A percentile compares a stretch with the other conserved stretches of the same genome.
Evolutionary conservation across 768 basidiomycete genomes (phyloP).

Genomic region (Lentinus brumalis): DNA sequence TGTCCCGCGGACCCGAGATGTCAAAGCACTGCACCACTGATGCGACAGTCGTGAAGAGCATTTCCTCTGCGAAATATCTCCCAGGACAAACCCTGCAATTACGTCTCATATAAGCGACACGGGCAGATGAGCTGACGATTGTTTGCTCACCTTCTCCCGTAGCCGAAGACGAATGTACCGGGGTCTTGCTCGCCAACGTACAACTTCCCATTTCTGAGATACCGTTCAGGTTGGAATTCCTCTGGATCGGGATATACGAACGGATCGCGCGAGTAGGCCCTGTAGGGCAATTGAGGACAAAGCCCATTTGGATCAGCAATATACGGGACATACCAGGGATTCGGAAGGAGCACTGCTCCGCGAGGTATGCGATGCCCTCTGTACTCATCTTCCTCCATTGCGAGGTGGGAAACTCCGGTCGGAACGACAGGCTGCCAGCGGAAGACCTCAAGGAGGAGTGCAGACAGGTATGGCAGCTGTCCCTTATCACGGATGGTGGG

Average conservation of each 20-base stretch:
- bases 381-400: conserved; percentile 29
- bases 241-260: conserved; percentile 45
- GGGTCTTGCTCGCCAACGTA: conserved; percentile 5
- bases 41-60: not conserved
- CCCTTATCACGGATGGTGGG: conserved; percentile 25
- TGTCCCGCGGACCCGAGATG: no score
- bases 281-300: conserved; percentile 18
- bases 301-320: not conserved
- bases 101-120: not conserved
- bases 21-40: not conserved
- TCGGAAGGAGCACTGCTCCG: conserved; percentile 25
- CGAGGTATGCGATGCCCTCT: conserved; percentile 28
- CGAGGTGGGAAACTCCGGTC: conserved; percentile 25
- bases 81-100: not conserved
- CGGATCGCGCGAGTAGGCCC: conserved; percentile 55
- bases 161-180: conserved; percentile 25
- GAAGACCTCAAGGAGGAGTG: conserved; percentile 25
- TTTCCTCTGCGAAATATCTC: not conserved
- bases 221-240: conserved; percentile 51
- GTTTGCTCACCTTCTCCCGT: conserved; percentile 16
- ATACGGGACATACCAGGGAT: conserved; percentile 10
- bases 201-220: conserved; percentile 30
- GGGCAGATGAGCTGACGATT: not conserved
- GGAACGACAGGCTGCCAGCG: conserved; percentile 39
- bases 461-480: conserved; percentile 25